Evolutionary conservation across 2,329 filamentous ascomycete species (phyloP), one percentile per base, ranked within the genome.

Genomic region (Paramyrothecium sp.): DNA sequence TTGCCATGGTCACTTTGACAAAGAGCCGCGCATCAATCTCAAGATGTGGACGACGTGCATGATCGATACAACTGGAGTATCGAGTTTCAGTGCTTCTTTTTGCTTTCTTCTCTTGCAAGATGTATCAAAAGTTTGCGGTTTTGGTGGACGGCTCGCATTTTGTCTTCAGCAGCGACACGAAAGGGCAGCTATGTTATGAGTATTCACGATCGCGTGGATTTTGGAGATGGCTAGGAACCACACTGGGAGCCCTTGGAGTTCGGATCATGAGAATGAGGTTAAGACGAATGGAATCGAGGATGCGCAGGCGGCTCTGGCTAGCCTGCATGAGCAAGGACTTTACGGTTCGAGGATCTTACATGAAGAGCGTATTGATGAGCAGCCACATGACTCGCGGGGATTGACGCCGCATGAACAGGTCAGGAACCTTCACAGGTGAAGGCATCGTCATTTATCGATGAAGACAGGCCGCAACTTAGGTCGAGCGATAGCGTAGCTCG

Each of bases 111-210:
- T 55, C 59, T 65, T 61, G 60, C 64, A 65, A 61, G 61, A 67
- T 71, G 67, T 71, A 72, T 64, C 64, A 72, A 63, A 63, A 65
- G 54, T 57, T 59, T 66, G 56, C 53, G 54, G 58, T 53, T 61
- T 62, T 20, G n/a, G 22, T 23, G n/a, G 38, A 4, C 13, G 38
- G n/a, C 38, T 17, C 19, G 47, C 47, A 49, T 21, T 49, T 51
- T 10, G n/a, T 51, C n/a, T 30, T 12, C 7, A 51, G 23, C 20
- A 51, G 20, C 47, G 47, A 23, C n/a, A 50, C 26, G 26, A 30
- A n/a, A 30, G 26, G 26, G 38, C 38, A 44, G 38, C 5, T 5
- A 44, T 44, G 38, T 17, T 19, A 44, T 44, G 38, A 44, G 13
- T 12, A 44, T 19, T 7, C 38, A 16, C 38, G 10, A 30, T 10